Base-by-base conservation (phyloP, 1,139 yeast species). In the Yarrowia galli region DNA sequence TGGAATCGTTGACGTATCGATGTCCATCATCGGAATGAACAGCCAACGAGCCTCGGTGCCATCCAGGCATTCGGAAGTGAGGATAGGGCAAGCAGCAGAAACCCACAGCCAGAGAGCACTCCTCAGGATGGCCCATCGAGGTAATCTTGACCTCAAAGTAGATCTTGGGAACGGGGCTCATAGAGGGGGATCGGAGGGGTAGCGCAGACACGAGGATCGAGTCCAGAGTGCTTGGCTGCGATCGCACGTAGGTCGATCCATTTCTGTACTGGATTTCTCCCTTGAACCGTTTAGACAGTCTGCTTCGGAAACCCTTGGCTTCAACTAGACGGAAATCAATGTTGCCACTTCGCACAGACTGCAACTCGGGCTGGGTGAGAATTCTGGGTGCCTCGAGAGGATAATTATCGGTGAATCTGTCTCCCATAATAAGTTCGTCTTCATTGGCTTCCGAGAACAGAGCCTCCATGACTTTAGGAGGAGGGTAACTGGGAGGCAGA, bases 11-110 rank as follows among this genome's bases (percentile, higher is more conserved):
- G 22, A 74, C 72, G 66, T 75, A 75, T 9, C 76, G 70, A 23
- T 73, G 70, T 4, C 77, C 77, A 42, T 75, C 77, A 56, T 75
- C 77, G 8, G 75, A 72, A 54, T 75, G 77, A n/a, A 75, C 75
- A 0, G 77, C 77, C 15, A 74, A 63, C 10, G 75, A 72, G 6
- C 74, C 76, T 13, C 77, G 70, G 54, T 75, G 76, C 77, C 77
- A 75, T 4, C 77, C 77, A 1, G 77, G 77, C 22, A 74, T 69
- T 18, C 77, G 65, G 65, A 73, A 74, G 16, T 69, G 72, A 12
- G 77, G 77, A 67, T 74, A 75, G 25, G 77, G 77, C 67, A 72
- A 68, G 40, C 74, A 72, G 12, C 71, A 56, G 64, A 71, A 75
- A 9, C 77, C 77, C 49, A 75, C 70, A 1, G 75, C 76, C n/a